Evolutionary conservation across 129 eudicot species (phyloP).

Genomic region (Lactuca saligna): DNA sequence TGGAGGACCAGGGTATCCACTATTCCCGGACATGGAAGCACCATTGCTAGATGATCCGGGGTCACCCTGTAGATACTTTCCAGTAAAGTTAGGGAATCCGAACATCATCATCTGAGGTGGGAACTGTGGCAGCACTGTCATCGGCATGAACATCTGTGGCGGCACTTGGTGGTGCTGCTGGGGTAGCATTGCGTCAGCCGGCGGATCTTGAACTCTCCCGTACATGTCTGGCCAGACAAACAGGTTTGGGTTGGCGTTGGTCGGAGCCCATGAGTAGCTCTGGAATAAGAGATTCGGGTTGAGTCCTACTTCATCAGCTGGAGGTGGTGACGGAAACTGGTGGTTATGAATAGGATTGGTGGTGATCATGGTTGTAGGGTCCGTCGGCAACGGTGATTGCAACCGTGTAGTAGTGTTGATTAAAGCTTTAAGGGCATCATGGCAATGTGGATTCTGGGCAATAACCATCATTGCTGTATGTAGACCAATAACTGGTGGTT

Average conservation of each 20-base stretch:
- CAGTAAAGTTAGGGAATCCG: constrained; percentile 1
- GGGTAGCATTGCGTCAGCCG: background rate
- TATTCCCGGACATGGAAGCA: background rate
- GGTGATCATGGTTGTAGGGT: too few relatives aligned
- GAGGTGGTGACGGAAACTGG: background rate
- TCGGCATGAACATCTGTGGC: constrained; percentile 2
- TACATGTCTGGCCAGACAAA: background rate
- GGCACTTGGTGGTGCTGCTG: constrained; percentile 10
- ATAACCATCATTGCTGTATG: background rate
- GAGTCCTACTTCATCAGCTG: background rate
- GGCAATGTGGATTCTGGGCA: background rate
- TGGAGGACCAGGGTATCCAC: background rate
- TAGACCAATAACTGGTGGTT: background rate
- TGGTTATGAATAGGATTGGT: background rate
- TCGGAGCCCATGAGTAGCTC: background rate
- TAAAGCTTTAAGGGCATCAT: background rate
- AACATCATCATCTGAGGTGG: constrained; percentile 1
- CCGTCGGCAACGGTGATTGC: background rate
- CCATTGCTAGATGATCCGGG: background rate
- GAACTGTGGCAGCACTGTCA: background rate
- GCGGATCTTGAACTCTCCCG: background rate
- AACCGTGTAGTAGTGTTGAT: too few relatives aligned
- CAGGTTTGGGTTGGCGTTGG: background rate
- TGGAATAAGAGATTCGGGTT: background rate
- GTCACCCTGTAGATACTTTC: constrained; percentile 1